Evolutionary conservation across 345 rosid species (phyloP), one percentile per base, ranked within the genome.

Genomic region (Aquilaria yunnanensis): DNA sequence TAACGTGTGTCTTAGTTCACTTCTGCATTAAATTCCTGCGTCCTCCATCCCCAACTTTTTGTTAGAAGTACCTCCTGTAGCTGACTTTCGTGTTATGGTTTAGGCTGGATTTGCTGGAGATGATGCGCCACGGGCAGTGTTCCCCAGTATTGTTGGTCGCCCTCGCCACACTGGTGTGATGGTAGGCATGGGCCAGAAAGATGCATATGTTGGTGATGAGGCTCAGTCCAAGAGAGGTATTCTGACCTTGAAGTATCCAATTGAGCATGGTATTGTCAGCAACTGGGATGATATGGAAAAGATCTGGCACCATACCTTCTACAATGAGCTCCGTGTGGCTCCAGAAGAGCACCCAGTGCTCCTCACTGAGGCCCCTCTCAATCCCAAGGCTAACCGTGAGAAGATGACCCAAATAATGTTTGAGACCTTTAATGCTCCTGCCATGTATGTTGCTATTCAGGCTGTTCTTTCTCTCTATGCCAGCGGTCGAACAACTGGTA

Each of bases 261-360:
- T 84, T 67, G 95, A 87, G 72, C 98, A 92, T 37, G 98, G 96
- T 29, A 91, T 91, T 75, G 97, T 91, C 48, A 91, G 80, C 86
- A 91, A 91, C 62, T 88, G 96, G 97, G 97, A 91, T 69, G 97
- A 91, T 50, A 91, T 91, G 97, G 95, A 90, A 79, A 90, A 90
- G 70, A 87, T 87, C 33, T 90, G 95, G 97, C 97, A 90, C 78
- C 92, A 85, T 69, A 90, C 96, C 46, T 90, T 90, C 81, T 90
- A 87, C 81, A 90, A 91, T 50, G 97, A 91, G 83, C 94, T 91
- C 11, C 90, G 98, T 60, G 98, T 92, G 65, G 96, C 98, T 34
- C 98, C 98, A 0, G 96, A 89, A 70, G 95, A 85, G 69, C 95
- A 87, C 72, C 95, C 90, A 0, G 81, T 87, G 50, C 72, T 87